These are phyloP conservation scores for Noccaea bulbosa DNA, from an alignment of 345 rosid genomes.

Conservation along the genomic window DNA sequence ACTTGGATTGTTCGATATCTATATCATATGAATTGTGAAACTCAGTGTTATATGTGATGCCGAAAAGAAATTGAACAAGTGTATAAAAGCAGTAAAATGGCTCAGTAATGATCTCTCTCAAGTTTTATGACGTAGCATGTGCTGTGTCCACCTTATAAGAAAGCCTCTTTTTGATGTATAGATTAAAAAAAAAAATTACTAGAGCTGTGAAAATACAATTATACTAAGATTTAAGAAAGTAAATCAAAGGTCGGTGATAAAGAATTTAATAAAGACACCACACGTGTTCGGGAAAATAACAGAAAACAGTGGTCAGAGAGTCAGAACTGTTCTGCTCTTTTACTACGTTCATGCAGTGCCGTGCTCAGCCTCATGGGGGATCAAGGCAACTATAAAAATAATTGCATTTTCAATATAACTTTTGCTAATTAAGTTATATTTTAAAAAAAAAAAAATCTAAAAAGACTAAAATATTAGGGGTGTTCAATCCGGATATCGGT, in stretches of 20 bases:
- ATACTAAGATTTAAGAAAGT: no score
- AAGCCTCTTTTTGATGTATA: constrained; percentile 29
- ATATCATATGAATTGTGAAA: neutral
- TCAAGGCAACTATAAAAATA: no score
- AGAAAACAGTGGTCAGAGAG: constrained; percentile 14
- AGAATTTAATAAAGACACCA: constrained; percentile 4
- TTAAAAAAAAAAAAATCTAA: no score
- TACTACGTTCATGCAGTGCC: constrained; percentile 25
- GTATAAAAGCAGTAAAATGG: neutral
- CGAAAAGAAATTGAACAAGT: neutral
- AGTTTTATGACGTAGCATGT: constrained; percentile 18
- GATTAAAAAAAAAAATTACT: no score
- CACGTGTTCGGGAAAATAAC: constrained; percentile 27
- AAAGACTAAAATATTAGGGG: no score
- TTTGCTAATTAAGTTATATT: no score
- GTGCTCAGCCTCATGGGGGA: no score
- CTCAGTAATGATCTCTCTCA: neutral
- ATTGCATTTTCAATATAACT: no score
- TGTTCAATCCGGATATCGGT: no score
- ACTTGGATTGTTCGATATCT: neutral
- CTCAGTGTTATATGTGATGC: neutral
- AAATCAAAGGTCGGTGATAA: neutral
- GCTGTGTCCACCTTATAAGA: constrained; percentile 13
- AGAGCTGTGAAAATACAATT: neutral
- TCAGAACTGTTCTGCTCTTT: constrained; percentile 23